Base-by-base conservation (phyloP, 495 filamentous ascomycete genomes). In the Ramalina intermedia region DNA sequence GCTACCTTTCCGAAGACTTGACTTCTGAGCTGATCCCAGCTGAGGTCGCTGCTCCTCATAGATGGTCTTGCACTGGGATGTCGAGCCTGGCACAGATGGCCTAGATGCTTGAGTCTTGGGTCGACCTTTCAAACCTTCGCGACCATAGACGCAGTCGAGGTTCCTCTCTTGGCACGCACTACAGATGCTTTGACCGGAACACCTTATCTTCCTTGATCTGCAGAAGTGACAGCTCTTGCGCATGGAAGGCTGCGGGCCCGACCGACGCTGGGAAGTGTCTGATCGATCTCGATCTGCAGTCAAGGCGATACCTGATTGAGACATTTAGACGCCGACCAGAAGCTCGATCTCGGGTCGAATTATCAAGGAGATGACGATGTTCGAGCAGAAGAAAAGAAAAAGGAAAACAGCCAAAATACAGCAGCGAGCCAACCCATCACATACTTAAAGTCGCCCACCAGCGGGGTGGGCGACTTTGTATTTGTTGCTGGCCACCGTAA, bases 141-240 rank as follows among this genome's bases (percentile, higher is more conserved):
- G 44, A n/a, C 50, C 48, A 38, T 60, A 60, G 14, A 57, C 41
- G 49, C 57, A 60, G 48, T 58, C 56, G 33, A 60, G 49, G 29
- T 60, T 60, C n/a, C 57, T 57, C 41, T 56, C 57, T 18, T 50
- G 51, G 37, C 58, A 61, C 11, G 58, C 58, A 46, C 46, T 47
- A 38, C 58, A 61, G 4, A 59, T 60, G 44, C 43, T 50, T 37
- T 60, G 53, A 27, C 57, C 57, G 12, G 57, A 59, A 40, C 58
- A 61, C 18, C 54, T 50, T 46, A 60, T 61, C 38, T 61, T 61
- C 36, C 58, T 47, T 8, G 58, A 53, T 21, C 58, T 44, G 41
- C 58, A 61, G 50, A 61, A 61, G 43, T 57, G 47, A 35, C 58
- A 61, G 50, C 58, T 61, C 26, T 46, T 59, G 20, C 58, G 40